These are phyloP conservation scores for Flaveria sonorensis DNA, from an alignment of 129 eudicot species.

Conservation along the genomic window DNA sequence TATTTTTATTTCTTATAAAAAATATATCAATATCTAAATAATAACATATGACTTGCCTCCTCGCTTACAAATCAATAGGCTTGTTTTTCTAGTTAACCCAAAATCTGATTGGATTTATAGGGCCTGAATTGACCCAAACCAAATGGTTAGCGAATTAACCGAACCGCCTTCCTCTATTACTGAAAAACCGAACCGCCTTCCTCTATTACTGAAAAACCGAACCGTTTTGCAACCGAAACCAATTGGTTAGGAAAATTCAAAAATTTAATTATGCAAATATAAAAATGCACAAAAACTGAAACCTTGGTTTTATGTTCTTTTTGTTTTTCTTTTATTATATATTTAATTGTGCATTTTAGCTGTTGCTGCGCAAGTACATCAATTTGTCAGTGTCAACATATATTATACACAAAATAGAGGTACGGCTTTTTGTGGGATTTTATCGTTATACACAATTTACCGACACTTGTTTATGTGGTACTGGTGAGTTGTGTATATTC, in stretches of 20 bases:
- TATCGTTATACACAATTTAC: slow-evolving; percentile 2
- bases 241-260: neutral
- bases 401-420: slow-evolving; percentile 13
- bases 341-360: neutral
- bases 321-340: too few species aligned
- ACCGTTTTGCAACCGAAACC: neutral
- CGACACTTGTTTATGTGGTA: slow-evolving; percentile 23
- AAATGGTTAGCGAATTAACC: neutral
- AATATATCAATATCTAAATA: too few species aligned
- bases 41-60: neutral
- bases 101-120: neutral
- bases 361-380: slow-evolving; percentile 1
- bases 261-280: neutral
- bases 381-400: neutral
- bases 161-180: neutral
- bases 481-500: slow-evolving; percentile 21
- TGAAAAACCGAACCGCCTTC: neutral
- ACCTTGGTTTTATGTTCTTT: neutral
- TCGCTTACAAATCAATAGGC: neutral
- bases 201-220: neutral
- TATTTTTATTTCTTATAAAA: too few species aligned
- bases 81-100: neutral
- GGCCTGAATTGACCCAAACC: slow-evolving; percentile 5
- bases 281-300: neutral
- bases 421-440: slow-evolving; percentile 14